A percentile compares a stretch with the other conserved stretches of the same genome.
Conservation (phyloP, 768 basidiomycete genomes). For the Leccinum olivaceopallidum region DNA sequence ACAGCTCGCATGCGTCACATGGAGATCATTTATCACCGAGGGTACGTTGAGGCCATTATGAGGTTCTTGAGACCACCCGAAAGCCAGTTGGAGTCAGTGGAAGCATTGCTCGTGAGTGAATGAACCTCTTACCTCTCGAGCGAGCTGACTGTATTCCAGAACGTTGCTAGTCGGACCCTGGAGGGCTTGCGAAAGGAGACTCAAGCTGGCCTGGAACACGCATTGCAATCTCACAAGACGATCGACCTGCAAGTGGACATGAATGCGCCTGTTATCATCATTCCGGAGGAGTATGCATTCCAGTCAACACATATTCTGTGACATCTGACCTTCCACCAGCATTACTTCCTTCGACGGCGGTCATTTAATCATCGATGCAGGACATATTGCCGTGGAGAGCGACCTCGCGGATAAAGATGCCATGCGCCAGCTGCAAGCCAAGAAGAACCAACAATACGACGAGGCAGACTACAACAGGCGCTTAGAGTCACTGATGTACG, state of each 20-base stretch:
- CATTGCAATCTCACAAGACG: constrained; percentile 91
- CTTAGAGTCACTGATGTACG: constrained; percentile 94
- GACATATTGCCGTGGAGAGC: constrained; percentile 93
- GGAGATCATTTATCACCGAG: constrained; percentile 95
- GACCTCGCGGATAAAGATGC: constrained; percentile 84
- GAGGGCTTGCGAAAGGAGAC: constrained; percentile 95
- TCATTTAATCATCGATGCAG: constrained; percentile 92
- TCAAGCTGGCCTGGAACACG: constrained; percentile 89
- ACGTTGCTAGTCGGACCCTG: constrained; percentile 88
- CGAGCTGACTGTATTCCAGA: constrained; percentile 43
- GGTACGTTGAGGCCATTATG: constrained; percentile 90
- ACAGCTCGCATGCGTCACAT: constrained; percentile 90
- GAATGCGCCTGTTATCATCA: constrained; percentile 95
- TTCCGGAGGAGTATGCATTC: constrained; percentile 80
- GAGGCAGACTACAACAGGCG: constrained; percentile 79
- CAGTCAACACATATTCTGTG: constrained; percentile 17
- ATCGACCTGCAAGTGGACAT: constrained; percentile 95
- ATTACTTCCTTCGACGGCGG: constrained; percentile 76
- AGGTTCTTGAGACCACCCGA: constrained; percentile 92
- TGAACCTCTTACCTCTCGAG: background rate
- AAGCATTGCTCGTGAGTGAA: constrained; percentile 76
- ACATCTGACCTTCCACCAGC: constrained; percentile 40
- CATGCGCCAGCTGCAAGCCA: constrained; percentile 74
- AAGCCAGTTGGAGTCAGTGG: constrained; percentile 93
- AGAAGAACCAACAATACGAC: constrained; percentile 80